phyloP scores from a whole-genome alignment of 345 rosid species.

The Populus alba region DNA sequence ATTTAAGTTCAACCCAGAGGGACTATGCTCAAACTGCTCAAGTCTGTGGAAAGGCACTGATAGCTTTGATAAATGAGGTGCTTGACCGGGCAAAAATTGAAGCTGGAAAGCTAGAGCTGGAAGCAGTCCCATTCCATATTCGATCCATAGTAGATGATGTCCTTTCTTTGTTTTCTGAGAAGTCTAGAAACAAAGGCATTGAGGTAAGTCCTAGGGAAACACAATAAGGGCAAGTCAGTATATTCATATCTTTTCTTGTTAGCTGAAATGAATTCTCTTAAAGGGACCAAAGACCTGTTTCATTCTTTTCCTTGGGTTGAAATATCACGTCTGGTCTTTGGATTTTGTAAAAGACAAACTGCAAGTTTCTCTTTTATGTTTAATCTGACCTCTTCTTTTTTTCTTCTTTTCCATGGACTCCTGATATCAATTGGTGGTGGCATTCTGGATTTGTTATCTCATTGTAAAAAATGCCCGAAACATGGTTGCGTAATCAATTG shows the following conservation, averaged over 20 bases:
- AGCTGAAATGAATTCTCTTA: not conserved
- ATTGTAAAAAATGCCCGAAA: not conserved
- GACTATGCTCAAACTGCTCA: conserved; percentile 97
- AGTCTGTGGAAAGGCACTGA: conserved; percentile 91
- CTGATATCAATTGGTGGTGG: conserved; percentile 14
- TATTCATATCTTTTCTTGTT: not conserved
- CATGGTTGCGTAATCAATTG: conserved; percentile 5
- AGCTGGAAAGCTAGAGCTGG: conserved; percentile 89
- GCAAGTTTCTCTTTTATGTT: not conserved
- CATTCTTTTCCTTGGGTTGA: conserved; percentile 3
- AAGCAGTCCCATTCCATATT: conserved; percentile 72
- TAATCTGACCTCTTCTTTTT: conserved; percentile 15
- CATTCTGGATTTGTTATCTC: conserved; percentile 5
- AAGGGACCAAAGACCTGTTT: not conserved
- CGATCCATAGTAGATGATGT: conserved; percentile 92
- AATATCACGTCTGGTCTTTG: not conserved
- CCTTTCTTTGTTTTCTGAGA: conserved; percentile 92
- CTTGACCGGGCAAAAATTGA: conserved; percentile 98
- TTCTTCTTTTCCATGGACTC: conserved; percentile 2
- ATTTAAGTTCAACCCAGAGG: conserved; percentile 81
- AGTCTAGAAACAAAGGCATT: conserved; percentile 78
- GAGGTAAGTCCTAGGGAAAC: conserved; percentile 51
- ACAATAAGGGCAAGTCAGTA: not conserved
- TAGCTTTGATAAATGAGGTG: conserved; percentile 87
- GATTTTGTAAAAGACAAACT: conserved; percentile 1